Evolutionary conservation across 192 early-diverging fungal genomes (phyloP), one percentile per base, ranked within the genome.

Genomic region (Backusella luteola): DNA sequence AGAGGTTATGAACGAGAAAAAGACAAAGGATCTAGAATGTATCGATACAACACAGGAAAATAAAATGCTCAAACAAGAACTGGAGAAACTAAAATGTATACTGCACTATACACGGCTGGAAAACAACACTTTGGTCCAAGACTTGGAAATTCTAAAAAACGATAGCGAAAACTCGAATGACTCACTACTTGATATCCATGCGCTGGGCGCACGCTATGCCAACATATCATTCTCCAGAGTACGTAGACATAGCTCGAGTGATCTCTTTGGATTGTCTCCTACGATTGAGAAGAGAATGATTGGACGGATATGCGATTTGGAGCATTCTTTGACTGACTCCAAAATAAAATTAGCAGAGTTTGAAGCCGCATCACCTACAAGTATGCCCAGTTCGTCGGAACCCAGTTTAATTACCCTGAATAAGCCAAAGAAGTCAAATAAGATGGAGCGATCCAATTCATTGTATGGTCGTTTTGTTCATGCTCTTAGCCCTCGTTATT

Each of bases 1-100:
- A n/a, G 73, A 69, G 4, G 35, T 68, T 23, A 42, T 69, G 49
- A 74, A 73, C 19, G 63, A 71, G 26, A 71, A 39, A 35, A 73
- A 76, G 34, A 23, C 23, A 26, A 66, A 49, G 36, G 73, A 79
- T 17, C 34, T 53, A 39, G 49, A 73, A 38, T 66, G 38, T 66
- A 21, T 29, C 34, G 52, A 73, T 2, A n/a, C 66, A 12, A 69
- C 35, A 63, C n/a, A 81, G 29, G 78, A 84, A 38, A 84, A 84
- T 39, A 49, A 73, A 53, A 41, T 29, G n/a, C 44, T 80, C 1
- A 83, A 73, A 32, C 39, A 67, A 53, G 56, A 80, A 46, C 19
- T 81, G 0, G 78, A 81, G 46, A 39, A 11, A 46, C 6, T 63
- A 14, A 38, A 32, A 72, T 29, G 21, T 34, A 44, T 42, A 15